Evolutionary conservation across 768 basidiomycete genomes (phyloP), one percentile per base, ranked within the genome.

Genomic region (Hygrocybe coccinea): DNA sequence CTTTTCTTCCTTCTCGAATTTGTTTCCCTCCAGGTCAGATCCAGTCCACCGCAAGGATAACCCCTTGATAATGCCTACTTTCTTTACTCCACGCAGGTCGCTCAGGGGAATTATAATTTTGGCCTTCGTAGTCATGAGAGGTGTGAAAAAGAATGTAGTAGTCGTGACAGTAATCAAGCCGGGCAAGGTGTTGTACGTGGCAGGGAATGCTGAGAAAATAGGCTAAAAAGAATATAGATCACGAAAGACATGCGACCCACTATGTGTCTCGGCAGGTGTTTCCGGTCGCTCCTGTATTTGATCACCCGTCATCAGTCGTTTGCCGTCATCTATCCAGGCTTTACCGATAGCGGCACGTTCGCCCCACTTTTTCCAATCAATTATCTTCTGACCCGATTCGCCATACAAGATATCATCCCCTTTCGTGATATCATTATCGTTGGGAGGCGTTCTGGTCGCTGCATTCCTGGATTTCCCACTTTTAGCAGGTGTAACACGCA

Each of bases 281-380:
- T 29, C 29, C 29, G 29, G 29, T 8, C 8, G 69, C 52, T 79
- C 73, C 56, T 86, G 83, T 39, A 77, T 80, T 55, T 64, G 61
- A 15, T 67, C 65, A 36, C 64, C 68, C 4, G 64, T 65, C 45
- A 79, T 64, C 1, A 78, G 57, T 21, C 74, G 71, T 62, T 69
- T 78, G 12, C 77, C 65, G 35, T 79, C 75, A 15, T 69, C 69
- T 2, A 74, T 62, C 57, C 75, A 73, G 2, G 70, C 68, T 60
- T 80, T 82, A 37, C 81, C 75, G 5, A 69, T 62, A 12, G 75
- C 76, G 8, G 78, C 68, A 10, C 78, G 75, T 44, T 71, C 71
- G 19, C 76, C 76, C 80, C 79, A 82, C 60, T 82, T 84, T 61
- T 77, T 78, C 83, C 83, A 83, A 57, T 82, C 69, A 35, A 80